Conservation (phyloP, 352 stramenopile genomes). For the Aphanomyces astaci region DNA sequence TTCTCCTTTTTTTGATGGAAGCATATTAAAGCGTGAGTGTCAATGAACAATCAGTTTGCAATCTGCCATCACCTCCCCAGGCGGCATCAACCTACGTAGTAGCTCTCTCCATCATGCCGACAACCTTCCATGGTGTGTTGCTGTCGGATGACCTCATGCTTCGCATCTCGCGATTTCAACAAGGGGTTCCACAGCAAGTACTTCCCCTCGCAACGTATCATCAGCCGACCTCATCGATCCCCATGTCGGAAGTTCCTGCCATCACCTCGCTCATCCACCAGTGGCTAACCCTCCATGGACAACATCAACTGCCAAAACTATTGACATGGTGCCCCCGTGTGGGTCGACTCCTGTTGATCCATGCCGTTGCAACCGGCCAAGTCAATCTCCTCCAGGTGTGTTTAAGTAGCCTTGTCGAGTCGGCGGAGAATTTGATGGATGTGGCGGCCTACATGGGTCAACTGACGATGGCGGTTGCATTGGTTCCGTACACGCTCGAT, state of each 20-base stretch:
- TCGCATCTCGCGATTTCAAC: not conserved
- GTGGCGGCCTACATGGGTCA: not conserved
- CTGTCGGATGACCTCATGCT: not conserved
- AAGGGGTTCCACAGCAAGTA: not conserved
- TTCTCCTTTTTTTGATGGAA: not conserved
- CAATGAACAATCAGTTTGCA: not conserved
- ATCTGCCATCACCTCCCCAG: not conserved
- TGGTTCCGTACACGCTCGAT: not conserved
- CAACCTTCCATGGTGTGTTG: not conserved
- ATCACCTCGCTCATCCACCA: not conserved
- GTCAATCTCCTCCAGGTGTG: not conserved
- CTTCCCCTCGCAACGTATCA: not conserved
- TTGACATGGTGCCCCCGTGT: not conserved
- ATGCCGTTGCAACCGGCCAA: not conserved
- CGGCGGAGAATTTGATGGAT: not conserved
- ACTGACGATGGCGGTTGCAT: not conserved
- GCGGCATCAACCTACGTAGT: not conserved
- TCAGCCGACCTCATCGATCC: not conserved
- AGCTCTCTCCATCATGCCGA: not conserved
- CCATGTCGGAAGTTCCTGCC: not conserved
- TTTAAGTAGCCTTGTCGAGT: not conserved
- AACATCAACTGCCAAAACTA: not conserved
- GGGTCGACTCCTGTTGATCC: not conserved
- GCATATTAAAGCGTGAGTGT: not conserved
- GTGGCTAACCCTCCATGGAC: not conserved